phyloP scores from a whole-genome alignment of 768 basidiomycete species.

The Phylloporus scabripes region DNA sequence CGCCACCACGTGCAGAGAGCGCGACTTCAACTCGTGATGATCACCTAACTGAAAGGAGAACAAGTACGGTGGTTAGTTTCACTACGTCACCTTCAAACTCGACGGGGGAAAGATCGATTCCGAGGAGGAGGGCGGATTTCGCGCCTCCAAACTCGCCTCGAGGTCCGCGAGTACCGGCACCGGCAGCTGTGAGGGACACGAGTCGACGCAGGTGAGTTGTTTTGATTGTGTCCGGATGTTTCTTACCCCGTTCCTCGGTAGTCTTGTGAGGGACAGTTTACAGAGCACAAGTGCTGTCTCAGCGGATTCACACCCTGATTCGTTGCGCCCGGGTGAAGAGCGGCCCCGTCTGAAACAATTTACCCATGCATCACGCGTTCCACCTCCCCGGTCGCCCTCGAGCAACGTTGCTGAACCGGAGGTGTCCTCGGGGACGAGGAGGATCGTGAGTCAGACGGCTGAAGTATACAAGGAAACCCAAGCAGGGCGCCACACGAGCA shows the following conservation, averaged over 20 bases:
- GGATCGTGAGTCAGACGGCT: slow-evolving; percentile 60
- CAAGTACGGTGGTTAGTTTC: slow-evolving; percentile 43
- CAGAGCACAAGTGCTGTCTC: slow-evolving; percentile 38
- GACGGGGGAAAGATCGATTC: slow-evolving; percentile 60
- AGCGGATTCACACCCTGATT: slow-evolving; percentile 30
- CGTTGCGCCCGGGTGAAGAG: slow-evolving; percentile 25
- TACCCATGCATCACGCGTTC: slow-evolving; percentile 61
- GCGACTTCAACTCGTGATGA: slow-evolving; percentile 41
- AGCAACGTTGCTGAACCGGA: slow-evolving; percentile 16
- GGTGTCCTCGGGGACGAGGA: slow-evolving; percentile 30
- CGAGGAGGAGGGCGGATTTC: slow-evolving; percentile 64
- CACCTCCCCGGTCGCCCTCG: slow-evolving; percentile 47
- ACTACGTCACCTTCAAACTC: slow-evolving; percentile 59
- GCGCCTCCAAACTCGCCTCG: slow-evolving; percentile 49
- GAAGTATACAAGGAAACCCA: slow-evolving; percentile 44
- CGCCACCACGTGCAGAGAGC: slow-evolving; percentile 13
- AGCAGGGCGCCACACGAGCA: slow-evolving; percentile 36
- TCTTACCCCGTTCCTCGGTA: slow-evolving; percentile 21
- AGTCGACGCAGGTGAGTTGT: slow-evolving; percentile 21
- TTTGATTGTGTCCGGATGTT: neutral
- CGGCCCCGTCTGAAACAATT: slow-evolving; percentile 68
- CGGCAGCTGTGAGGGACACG: slow-evolving; percentile 20
- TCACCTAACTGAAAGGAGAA: slow-evolving; percentile 22
- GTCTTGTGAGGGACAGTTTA: slow-evolving; percentile 52
- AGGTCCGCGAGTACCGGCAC: slow-evolving; percentile 26